Conservation (phyloP, 148 eudicot genomes). For the Amaranthus cruentus region DNA sequence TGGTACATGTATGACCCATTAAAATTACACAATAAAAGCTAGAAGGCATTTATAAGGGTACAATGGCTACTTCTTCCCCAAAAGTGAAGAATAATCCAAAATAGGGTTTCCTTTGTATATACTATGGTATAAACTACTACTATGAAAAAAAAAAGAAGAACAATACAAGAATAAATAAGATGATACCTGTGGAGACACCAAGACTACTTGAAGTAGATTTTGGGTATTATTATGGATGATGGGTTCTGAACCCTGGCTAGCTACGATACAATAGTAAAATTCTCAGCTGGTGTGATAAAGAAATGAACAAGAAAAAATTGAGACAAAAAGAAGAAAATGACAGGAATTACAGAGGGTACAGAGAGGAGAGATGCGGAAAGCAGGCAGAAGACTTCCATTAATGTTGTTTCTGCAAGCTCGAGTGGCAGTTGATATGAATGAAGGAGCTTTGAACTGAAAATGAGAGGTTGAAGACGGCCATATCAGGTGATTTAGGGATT, state of each 20-base stretch:
- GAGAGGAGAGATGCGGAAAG: slow-evolving; percentile 22
- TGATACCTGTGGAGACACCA: slow-evolving; percentile 77
- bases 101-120: no score
- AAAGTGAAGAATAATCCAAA: no score
- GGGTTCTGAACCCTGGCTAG: slow-evolving; percentile 22
- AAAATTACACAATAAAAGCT: no score
- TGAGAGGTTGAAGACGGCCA: not conserved
- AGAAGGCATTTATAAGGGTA: no score
- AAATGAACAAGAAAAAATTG: not conserved
- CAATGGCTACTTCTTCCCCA: no score
- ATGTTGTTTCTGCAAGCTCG: not conserved
- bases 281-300: not conserved
- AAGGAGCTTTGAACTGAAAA: not conserved
- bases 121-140: no score
- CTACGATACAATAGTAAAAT: not conserved
- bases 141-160: no score
- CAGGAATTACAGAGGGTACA: slow-evolving; percentile 29
- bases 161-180: no score
- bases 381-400: not conserved
- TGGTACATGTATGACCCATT: no score
- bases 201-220: slow-evolving; percentile 68
- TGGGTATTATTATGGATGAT: slow-evolving; percentile 1
- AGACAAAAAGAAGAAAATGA: not conserved
- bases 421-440: not conserved
- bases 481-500: slow-evolving; percentile 10